These are phyloP conservation scores for Phytopythium sindhum DNA, from an alignment of 352 stramenopile genomes.

Conservation along the genomic window DNA sequence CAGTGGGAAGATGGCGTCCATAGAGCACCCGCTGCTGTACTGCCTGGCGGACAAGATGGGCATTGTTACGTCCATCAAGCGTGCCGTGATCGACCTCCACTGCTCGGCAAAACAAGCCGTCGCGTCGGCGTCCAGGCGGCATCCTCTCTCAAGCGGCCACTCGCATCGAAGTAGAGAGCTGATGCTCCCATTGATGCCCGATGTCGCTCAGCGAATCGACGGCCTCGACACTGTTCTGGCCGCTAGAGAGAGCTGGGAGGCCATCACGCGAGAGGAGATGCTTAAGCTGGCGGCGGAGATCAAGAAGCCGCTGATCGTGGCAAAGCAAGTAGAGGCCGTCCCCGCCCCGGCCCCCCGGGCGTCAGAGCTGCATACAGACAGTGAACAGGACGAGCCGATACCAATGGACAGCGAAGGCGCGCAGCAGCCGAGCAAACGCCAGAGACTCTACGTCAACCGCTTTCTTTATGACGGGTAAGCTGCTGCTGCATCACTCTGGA, in stretches of 20 bases:
- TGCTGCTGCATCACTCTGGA: not conserved
- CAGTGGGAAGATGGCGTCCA: slow-evolving; percentile 7
- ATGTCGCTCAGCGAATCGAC: not conserved
- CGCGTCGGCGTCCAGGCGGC: slow-evolving; percentile 17
- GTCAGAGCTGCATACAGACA: not conserved
- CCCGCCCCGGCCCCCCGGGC: not conserved
- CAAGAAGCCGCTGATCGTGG: slow-evolving; percentile 28
- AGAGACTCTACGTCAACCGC: slow-evolving; percentile 11
- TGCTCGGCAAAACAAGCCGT: slow-evolving; percentile 28
- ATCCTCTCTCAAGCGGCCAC: not conserved
- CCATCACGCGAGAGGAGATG: slow-evolving; percentile 68
- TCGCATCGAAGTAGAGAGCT: not conserved
- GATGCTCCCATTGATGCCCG: not conserved
- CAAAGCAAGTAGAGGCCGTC: not conserved
- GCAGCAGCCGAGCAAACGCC: not conserved
- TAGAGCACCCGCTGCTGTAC: slow-evolving; percentile 35
- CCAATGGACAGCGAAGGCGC: not conserved
- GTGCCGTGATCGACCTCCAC: slow-evolving; percentile 57
- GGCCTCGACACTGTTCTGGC: slow-evolving; percentile 41
- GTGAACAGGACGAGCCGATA: not conserved
- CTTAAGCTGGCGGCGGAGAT: slow-evolving; percentile 49
- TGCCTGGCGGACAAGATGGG: slow-evolving; percentile 57
- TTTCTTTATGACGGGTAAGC: slow-evolving; percentile 71
- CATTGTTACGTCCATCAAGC: slow-evolving; percentile 47
- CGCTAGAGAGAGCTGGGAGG: slow-evolving; percentile 50